These are phyloP conservation scores for Solanum neorickii DNA, from an alignment of 257 asterid species.

Conservation along the genomic window DNA sequence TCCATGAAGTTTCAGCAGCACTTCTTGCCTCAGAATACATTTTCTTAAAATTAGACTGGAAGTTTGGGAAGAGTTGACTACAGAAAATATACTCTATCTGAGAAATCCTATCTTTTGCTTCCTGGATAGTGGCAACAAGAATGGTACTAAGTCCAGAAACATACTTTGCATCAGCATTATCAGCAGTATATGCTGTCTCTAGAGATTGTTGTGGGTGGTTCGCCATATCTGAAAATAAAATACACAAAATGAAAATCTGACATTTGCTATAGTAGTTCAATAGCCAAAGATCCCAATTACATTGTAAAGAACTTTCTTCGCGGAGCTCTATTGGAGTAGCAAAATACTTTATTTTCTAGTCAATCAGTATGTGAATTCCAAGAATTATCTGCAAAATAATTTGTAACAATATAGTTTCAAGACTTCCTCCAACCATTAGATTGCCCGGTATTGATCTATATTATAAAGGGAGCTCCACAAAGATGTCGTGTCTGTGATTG, in stretches of 20 bases:
- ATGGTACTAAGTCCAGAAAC: conserved; percentile 72
- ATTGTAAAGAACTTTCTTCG: background rate
- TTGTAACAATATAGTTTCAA: background rate
- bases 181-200: conserved; percentile 21
- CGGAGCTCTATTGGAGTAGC: background rate
- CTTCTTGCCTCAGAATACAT: conserved; percentile 49
- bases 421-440: background rate
- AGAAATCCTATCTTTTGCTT: conserved; percentile 81
- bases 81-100: conserved; percentile 86
- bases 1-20: conserved; percentile 57
- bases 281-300: background rate
- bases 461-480: background rate
- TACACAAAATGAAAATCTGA: background rate
- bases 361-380: background rate
- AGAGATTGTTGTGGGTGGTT: conserved; percentile 29
- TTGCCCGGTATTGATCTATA: background rate
- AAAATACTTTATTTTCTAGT: background rate
- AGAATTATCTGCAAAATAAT: background rate
- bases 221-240: conserved; percentile 33
- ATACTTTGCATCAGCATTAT: conserved; percentile 44
- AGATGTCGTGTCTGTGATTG: background rate
- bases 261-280: background rate
- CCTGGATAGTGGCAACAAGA: conserved; percentile 77
- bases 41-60: conserved; percentile 38
- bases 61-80: conserved; percentile 59